phyloP scores from a whole-genome alignment of 805 yeast species.

The Saccharomycopsis fermentans region DNA sequence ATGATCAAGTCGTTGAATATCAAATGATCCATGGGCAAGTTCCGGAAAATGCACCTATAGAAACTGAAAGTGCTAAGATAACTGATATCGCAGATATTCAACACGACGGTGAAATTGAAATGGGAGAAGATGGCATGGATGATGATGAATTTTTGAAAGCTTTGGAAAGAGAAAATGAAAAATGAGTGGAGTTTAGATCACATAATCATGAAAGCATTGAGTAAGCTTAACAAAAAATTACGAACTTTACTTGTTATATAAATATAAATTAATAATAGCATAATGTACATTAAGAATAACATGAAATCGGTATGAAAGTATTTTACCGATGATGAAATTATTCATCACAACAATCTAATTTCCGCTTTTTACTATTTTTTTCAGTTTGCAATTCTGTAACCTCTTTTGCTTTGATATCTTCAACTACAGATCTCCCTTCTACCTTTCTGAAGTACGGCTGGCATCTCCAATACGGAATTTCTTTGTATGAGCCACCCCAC shows the following conservation, averaged over 20 bases:
- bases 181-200: not conserved
- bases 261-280: not conserved
- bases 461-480: conserved; percentile 89
- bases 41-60: not conserved
- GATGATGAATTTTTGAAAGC: conserved; percentile 17
- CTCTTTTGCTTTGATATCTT: conserved; percentile 1
- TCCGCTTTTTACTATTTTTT: not conserved
- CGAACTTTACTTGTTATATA: not conserved
- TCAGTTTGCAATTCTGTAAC: not conserved
- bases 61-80: not conserved
- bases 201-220: not conserved
- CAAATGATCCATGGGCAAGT: conserved; percentile 30
- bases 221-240: not conserved
- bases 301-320: not conserved
- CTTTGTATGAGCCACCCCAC: conserved; percentile 38
- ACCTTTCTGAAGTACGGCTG: conserved; percentile 93
- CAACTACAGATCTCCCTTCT: conserved; percentile 41
- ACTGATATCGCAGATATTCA: not conserved
- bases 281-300: not conserved
- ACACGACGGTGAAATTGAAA: conserved; percentile 3
- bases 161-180: conserved; percentile 12
- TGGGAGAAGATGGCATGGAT: conserved; percentile 16
- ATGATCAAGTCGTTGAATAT: conserved; percentile 49
- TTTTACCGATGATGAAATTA: not conserved
- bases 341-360: not conserved